These are phyloP conservation scores for Harringtonia lauricola DNA, from an alignment of 2,329 filamentous ascomycete species.

Conservation along the genomic window DNA sequence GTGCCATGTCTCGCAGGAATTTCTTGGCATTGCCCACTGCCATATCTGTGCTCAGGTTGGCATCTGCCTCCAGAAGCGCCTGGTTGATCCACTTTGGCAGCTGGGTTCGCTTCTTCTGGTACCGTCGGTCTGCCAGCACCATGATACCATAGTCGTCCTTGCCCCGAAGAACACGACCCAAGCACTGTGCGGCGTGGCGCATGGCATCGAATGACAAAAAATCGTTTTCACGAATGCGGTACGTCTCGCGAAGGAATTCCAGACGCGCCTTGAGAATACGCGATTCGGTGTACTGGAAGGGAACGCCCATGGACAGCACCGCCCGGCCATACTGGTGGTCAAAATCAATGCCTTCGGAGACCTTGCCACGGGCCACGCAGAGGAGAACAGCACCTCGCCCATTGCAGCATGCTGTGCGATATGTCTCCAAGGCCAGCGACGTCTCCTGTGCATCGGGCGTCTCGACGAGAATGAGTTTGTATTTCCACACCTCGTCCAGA, in stretches of 20 bases:
- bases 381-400: slow-evolving; percentile 86
- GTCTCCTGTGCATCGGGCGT: slow-evolving; percentile 97
- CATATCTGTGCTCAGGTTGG: slow-evolving; percentile 92
- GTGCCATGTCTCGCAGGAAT: slow-evolving; percentile 84
- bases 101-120: slow-evolving; percentile 82
- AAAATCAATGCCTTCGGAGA: slow-evolving; percentile 97
- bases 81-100: slow-evolving; percentile 96
- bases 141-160: slow-evolving; percentile 99
- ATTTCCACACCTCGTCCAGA: slow-evolving; percentile 95
- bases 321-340: slow-evolving; percentile 97
- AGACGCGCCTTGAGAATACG: slow-evolving; percentile 91
- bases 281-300: slow-evolving; percentile 97
- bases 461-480: slow-evolving; percentile 95
- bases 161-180: slow-evolving; percentile 85
- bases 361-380: slow-evolving; percentile 93
- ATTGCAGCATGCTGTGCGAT: slow-evolving; percentile 94
- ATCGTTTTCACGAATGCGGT: slow-evolving; percentile 92
- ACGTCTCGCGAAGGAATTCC: slow-evolving; percentile 93
- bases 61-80: slow-evolving; percentile 72
- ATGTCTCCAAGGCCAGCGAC: slow-evolving; percentile 88
- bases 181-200: slow-evolving; percentile 94
- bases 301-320: slow-evolving; percentile 91
- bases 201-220: slow-evolving; percentile 98
- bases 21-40: slow-evolving; percentile 79
- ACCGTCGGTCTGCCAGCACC: slow-evolving; percentile 90